Base-by-base conservation (phyloP, 768 basidiomycete species). In the Leucocoprinus leucothites region DNA sequence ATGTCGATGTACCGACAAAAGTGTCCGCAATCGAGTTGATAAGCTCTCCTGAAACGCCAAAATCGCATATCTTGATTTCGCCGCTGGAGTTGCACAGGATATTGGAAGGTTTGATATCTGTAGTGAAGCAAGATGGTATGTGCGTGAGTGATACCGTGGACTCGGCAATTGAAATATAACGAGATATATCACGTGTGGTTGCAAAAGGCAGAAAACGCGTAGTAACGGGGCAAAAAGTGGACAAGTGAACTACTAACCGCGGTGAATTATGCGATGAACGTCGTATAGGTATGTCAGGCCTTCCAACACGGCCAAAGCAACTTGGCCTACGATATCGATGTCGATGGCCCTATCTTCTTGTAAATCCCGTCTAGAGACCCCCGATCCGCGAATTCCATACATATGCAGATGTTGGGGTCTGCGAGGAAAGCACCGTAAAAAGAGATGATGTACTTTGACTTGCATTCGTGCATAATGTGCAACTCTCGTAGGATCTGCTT, bases 1-100 rank as follows among this genome's bases (percentile, higher is more conserved):
- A 99, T 3, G 95, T 98, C 58, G 91, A 94, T 13, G 97, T 99
- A 25, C 97, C 96, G 36, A 99, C 97, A 67, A 98, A 99, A 0
- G 97, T 98, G 72, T 98, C 95, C 35, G 97, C 97, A 59, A 98
- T 96, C 7, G 93, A 95, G 73, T 98, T 98, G 74, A 98, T 96
- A 64, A 99, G 81, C 69, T 99, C 97, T 31, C 97, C 97, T 1
- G 95, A 98, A 6, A 99, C 97, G 36, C 97, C 97, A 69, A 98
- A 99, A 71, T 99, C 97, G 65, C 96, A 98, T 52, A 99, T 95
- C 76, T 99, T 99, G 80, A 98, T 95, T 63, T 97, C 87, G 26
- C 97, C 97, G 46, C 79, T 76, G 6, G 96, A 97, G 67, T 98
- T 98, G 73, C 80, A 93, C 43, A 98, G 78, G 60, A 99, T 97